These are phyloP conservation scores for Exutisphaerella laricina DNA, from an alignment of 2,329 filamentous ascomycete genomes.

Conservation along the genomic window DNA sequence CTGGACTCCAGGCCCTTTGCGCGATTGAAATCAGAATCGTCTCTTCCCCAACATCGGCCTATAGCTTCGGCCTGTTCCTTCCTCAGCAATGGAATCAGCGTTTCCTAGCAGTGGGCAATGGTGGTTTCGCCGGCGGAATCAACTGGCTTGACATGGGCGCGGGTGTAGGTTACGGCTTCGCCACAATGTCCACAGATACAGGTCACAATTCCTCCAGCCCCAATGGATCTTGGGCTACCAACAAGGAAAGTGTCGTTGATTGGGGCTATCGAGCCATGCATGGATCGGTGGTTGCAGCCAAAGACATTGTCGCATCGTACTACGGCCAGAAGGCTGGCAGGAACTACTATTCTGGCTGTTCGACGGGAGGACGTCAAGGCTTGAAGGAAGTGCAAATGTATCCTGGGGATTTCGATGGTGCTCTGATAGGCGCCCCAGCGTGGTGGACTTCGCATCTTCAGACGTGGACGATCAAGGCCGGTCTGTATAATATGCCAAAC, in stretches of 20 bases:
- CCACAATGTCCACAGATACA: slow-evolving; percentile 42
- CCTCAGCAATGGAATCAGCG: slow-evolving; percentile 31
- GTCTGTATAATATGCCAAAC: slow-evolving; percentile 45
- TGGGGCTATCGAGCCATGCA: slow-evolving; percentile 43
- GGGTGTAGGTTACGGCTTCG: slow-evolving; percentile 39
- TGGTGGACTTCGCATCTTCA: slow-evolving; percentile 50
- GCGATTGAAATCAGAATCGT: slow-evolving; percentile 30
- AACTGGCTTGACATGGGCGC: slow-evolving; percentile 47
- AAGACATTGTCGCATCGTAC: slow-evolving; percentile 45
- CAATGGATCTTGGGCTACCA: slow-evolving; percentile 36
- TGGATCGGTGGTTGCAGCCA: slow-evolving; percentile 45
- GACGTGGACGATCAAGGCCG: slow-evolving; percentile 42
- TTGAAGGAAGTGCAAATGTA: slow-evolving; percentile 50
- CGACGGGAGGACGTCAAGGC: slow-evolving; percentile 55
- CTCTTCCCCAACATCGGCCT: slow-evolving; percentile 26
- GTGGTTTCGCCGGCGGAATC: slow-evolving; percentile 44
- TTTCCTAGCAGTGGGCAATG: slow-evolving; percentile 41
- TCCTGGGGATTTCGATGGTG: slow-evolving; percentile 54
- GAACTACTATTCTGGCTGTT: slow-evolving; percentile 56
- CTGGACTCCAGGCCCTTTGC: slow-evolving; percentile 29
- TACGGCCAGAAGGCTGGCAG: slow-evolving; percentile 42
- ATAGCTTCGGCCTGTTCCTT: slow-evolving; percentile 32
- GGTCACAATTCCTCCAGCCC: slow-evolving; percentile 38
- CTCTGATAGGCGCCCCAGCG: slow-evolving; percentile 48
- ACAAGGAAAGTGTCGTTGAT: slow-evolving; percentile 35